Conservation (phyloP, 352 stramenopile genomes). For the Phytophthora pseudosyringae region DNA sequence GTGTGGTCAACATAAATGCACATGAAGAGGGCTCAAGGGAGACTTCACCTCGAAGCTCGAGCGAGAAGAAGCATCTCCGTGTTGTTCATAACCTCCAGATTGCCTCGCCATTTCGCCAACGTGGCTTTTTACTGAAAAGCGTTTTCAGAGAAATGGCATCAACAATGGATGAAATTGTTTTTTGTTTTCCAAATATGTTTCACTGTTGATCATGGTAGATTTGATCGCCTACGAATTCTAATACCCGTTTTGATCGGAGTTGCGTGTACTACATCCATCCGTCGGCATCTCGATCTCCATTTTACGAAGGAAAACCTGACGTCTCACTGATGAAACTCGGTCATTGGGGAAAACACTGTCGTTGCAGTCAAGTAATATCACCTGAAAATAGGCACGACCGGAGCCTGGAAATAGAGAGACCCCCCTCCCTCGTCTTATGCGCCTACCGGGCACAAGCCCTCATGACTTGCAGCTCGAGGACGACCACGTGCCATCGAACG, state of each 20-base stretch:
- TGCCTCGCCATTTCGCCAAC: too few relatives aligned
- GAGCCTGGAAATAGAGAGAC: slow-evolving; percentile 16
- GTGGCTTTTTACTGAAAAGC: too few relatives aligned
- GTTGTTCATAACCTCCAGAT: neutral
- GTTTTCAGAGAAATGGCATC: neutral
- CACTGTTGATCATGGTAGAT: neutral
- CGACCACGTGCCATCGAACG: neutral
- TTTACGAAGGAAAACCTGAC: too few relatives aligned
- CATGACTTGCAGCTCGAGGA: slow-evolving; percentile 27
- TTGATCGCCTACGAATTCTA: neutral
- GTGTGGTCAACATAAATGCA: too few relatives aligned
- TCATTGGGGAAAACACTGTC: too few relatives aligned
- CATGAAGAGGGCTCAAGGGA: too few relatives aligned
- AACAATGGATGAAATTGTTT: slow-evolving; percentile 6
- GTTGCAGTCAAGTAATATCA: slow-evolving; percentile 1
- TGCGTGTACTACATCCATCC: too few relatives aligned
- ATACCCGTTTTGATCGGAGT: neutral
- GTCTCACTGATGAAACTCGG: too few relatives aligned
- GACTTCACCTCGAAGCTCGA: too few relatives aligned
- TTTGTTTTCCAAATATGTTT: slow-evolving; percentile 14
- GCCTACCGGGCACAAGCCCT: neutral
- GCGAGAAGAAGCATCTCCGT: too few relatives aligned
- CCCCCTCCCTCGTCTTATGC: slow-evolving; percentile 16
- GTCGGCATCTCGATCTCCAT: too few relatives aligned
- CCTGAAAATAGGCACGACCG: slow-evolving; percentile 15